These are phyloP conservation scores for Parascedosporium putredinis DNA, from an alignment of 2,329 filamentous ascomycete species.

Conservation along the genomic window DNA sequence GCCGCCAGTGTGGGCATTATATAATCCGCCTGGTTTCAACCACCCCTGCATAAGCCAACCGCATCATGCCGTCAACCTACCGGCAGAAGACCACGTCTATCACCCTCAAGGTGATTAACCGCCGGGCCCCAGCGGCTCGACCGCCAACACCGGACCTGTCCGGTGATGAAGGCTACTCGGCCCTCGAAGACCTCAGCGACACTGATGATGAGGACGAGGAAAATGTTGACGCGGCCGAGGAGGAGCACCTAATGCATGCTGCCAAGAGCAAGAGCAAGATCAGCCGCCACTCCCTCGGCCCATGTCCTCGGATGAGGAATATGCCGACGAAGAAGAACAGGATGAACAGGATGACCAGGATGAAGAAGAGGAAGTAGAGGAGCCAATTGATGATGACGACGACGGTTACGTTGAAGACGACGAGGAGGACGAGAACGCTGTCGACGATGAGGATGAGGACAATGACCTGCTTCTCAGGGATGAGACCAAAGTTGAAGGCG, in stretches of 20 bases:
- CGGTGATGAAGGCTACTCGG: conserved; percentile 63
- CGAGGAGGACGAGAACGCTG: conserved; percentile 24
- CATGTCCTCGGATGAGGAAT: conserved; percentile 21
- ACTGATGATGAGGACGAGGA: conserved; percentile 69
- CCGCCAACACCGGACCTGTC: conserved; percentile 47
- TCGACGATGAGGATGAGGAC: conserved; percentile 9
- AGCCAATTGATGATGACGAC: conserved; percentile 29
- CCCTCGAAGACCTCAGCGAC: conserved; percentile 69
- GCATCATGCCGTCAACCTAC: conserved; percentile 43
- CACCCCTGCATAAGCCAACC: conserved; percentile 8
- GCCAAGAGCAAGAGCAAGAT: too few species aligned
- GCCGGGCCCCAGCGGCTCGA: conserved; percentile 35
- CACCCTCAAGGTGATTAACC: conserved; percentile 33
- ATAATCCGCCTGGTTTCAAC: conserved; percentile 5
- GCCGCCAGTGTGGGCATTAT: neutral
- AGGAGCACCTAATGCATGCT: conserved; percentile 55
- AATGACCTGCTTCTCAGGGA: conserved; percentile 18
- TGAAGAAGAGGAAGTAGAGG: conserved; percentile 16
- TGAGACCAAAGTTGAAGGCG: conserved; percentile 23
- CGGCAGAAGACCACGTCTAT: conserved; percentile 34
- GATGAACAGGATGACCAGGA: conserved; percentile 26
- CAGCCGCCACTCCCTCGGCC: conserved; percentile 42
- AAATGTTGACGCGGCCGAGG: conserved; percentile 68
- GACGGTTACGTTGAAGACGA: conserved; percentile 28
- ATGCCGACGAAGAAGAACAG: conserved; percentile 26